These are phyloP conservation scores for Candida xiaguanensis DNA, from an alignment of 805 yeast species.

Conservation along the genomic window DNA sequence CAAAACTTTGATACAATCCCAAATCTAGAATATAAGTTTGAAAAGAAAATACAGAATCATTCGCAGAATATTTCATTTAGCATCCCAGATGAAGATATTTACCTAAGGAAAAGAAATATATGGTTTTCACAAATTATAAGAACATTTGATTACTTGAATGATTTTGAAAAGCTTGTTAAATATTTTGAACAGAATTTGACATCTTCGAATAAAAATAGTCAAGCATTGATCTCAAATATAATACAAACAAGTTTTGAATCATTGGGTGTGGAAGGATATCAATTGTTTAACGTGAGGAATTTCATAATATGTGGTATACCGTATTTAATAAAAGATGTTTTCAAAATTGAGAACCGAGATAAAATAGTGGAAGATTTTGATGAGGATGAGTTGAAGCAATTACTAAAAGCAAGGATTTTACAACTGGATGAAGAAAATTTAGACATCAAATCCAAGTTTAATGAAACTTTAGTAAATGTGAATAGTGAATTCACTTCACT, in stretches of 20 bases:
- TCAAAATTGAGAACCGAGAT: slow-evolving; percentile 12
- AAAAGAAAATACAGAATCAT: no score
- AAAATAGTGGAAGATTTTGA: not conserved
- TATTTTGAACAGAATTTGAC: slow-evolving; percentile 12
- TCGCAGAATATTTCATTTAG: not conserved
- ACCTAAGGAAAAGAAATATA: slow-evolving; percentile 18
- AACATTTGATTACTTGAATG: slow-evolving; percentile 18
- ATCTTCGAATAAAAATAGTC: slow-evolving; percentile 11
- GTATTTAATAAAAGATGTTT: slow-evolving; percentile 15
- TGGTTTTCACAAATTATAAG: slow-evolving; percentile 26
- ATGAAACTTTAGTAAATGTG: slow-evolving; percentile 28
- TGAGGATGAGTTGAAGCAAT: slow-evolving; percentile 15
- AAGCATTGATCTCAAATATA: slow-evolving; percentile 16
- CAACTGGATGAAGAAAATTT: not conserved
- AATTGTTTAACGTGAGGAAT: slow-evolving; percentile 32
- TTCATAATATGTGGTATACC: slow-evolving; percentile 30
- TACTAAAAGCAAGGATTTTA: slow-evolving; percentile 27
- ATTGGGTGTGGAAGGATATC: slow-evolving; percentile 9
- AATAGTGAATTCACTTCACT: slow-evolving; percentile 39
- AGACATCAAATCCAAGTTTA: slow-evolving; percentile 14
- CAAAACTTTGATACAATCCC: no score
- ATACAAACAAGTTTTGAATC: slow-evolving; percentile 21
- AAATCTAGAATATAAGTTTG: no score
- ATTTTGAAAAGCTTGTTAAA: slow-evolving; percentile 13
- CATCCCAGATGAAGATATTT: slow-evolving; percentile 5